These are phyloP conservation scores for Yamadazyma olivae DNA, from an alignment of 805 yeast species.

Conservation along the genomic window DNA sequence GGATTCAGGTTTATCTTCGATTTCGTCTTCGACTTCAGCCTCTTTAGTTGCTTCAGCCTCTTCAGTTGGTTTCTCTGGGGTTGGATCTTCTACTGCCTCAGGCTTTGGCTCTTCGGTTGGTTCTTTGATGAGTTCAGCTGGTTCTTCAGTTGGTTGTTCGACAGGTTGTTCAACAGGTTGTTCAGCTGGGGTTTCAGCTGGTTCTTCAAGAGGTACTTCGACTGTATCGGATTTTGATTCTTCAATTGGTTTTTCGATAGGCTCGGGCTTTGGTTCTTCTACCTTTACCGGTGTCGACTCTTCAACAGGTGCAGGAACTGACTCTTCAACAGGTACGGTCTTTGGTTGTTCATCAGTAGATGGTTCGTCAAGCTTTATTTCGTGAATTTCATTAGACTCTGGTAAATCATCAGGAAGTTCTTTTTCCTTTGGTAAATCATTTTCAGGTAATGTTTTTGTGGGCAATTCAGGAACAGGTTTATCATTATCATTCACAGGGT, in stretches of 20 bases:
- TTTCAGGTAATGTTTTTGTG: neutral
- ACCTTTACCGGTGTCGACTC: conserved; percentile 1
- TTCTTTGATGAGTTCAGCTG: neutral
- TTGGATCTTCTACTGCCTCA: conserved; percentile 11
- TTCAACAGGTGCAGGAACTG: conserved; percentile 7
- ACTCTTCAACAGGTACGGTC: neutral
- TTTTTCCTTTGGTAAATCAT: neutral
- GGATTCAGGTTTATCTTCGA: conserved; percentile 3
- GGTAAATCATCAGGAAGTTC: conserved; percentile 3
- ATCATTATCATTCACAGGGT: conserved; percentile 6
- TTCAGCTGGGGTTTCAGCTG: neutral
- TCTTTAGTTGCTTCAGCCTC: conserved; percentile 8
- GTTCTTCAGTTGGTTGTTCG: conserved; percentile 1
- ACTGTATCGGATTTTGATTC: conserved; percentile 2
- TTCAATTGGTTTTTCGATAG: conserved; percentile 1
- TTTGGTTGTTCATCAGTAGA: neutral
- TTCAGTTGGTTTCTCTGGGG: conserved; percentile 4
- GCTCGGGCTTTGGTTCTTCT: conserved; percentile 5
- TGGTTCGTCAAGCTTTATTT: conserved; percentile 2
- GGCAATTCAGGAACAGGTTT: conserved; percentile 11
- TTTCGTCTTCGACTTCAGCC: conserved; percentile 8
- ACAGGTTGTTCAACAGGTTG: conserved; percentile 1
- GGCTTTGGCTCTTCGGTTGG: conserved; percentile 6
- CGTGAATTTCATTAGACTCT: conserved; percentile 1
- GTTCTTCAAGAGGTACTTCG: conserved; percentile 3